Evolutionary conservation across 306 rosid species (phyloP).

Genomic region (Amphicarpaea edgeworthii): DNA sequence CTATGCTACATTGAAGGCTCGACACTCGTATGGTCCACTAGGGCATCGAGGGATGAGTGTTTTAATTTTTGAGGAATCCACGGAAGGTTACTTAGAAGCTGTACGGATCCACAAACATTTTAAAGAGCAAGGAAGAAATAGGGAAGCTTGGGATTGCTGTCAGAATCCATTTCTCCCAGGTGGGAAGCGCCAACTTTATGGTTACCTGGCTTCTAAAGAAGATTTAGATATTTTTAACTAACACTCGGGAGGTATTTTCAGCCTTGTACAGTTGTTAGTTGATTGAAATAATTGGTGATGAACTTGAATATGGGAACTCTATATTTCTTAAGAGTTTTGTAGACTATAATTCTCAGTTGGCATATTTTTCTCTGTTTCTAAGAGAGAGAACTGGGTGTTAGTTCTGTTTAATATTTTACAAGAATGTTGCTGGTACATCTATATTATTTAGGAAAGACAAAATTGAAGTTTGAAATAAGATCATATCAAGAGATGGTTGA

Average conservation of each 20-base stretch:
- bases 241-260: slow-evolving; percentile 44
- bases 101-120: slow-evolving; percentile 58
- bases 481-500: slow-evolving; percentile 63
- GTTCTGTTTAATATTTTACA: background rate
- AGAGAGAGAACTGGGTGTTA: no score
- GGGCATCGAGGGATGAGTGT: slow-evolving; percentile 62
- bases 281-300: background rate
- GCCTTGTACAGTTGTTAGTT: background rate
- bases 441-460: slow-evolving; percentile 47
- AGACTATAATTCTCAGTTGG: no score
- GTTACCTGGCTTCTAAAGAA: slow-evolving; percentile 55
- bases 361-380: no score
- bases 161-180: slow-evolving; percentile 47
- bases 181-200: slow-evolving; percentile 59
- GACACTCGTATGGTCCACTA: slow-evolving; percentile 59
- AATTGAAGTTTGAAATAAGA: slow-evolving; percentile 54
- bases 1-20: slow-evolving; percentile 60
- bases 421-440: slow-evolving; percentile 17
- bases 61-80: slow-evolving; percentile 50
- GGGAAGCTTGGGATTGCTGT: slow-evolving; percentile 55
- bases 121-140: slow-evolving; percentile 55
- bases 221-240: slow-evolving; percentile 55
- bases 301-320: slow-evolving; percentile 11
- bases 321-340: no score
- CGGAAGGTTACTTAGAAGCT: slow-evolving; percentile 57